phyloP scores from a whole-genome alignment of 2,329 filamentous ascomycete genomes.

The Cercospora sp. region DNA sequence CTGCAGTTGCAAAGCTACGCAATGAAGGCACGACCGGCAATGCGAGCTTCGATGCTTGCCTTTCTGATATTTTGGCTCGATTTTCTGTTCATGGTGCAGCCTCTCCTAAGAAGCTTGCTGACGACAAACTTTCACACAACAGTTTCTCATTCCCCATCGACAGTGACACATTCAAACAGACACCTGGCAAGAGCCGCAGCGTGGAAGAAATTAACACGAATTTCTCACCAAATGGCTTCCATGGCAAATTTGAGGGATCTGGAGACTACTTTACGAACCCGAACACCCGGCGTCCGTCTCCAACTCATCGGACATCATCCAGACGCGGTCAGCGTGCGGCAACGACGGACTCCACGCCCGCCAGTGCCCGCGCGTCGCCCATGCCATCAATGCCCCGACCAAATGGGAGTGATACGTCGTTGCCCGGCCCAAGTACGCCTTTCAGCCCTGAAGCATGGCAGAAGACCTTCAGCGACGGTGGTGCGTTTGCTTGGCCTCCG shows the following conservation, averaged over 20 bases:
- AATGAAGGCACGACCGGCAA: constrained; percentile 24
- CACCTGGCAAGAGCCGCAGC: constrained; percentile 47
- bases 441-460: constrained; percentile 43
- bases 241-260: constrained; percentile 46
- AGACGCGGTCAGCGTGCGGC: constrained; percentile 17
- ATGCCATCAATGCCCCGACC: constrained; percentile 8
- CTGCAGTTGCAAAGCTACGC: constrained; percentile 27
- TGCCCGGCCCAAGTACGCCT: background rate
- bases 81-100: constrained; percentile 21
- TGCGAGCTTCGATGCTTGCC: constrained; percentile 15
- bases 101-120: constrained; percentile 26
- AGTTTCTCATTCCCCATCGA: constrained; percentile 38
- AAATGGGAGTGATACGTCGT: background rate
- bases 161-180: constrained; percentile 29
- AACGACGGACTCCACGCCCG: constrained; percentile 21
- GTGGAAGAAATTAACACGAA: constrained; percentile 53
- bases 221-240: constrained; percentile 50
- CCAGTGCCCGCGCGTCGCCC: constrained; percentile 19
- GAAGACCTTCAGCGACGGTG: constrained; percentile 47
- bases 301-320: constrained; percentile 19
- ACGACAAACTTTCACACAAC: constrained; percentile 23
- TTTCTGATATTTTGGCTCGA: constrained; percentile 25
- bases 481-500: constrained; percentile 38
- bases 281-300: constrained; percentile 22
- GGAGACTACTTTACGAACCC: constrained; percentile 45